Conservation (phyloP, 257 asterid species). For the Paulownia fortunei region DNA sequence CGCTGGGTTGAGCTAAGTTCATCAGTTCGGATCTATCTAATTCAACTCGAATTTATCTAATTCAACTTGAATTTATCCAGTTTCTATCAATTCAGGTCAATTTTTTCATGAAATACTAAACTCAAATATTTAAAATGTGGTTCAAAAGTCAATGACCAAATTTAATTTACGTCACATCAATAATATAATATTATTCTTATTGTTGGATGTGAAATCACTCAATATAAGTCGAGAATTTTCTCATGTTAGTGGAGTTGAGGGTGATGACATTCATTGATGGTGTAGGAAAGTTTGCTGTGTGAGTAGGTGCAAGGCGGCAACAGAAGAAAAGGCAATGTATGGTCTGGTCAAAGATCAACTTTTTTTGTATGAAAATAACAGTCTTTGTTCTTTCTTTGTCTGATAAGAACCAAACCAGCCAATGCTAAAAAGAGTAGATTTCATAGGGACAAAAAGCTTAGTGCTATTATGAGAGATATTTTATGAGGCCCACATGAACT, state of each 20-base stretch:
- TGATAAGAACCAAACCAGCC: not conserved
- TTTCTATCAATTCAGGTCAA: no score
- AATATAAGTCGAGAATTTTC: not conserved
- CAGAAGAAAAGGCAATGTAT: not conserved
- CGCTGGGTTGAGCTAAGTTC: no score
- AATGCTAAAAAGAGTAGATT: not conserved
- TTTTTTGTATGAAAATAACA: not conserved
- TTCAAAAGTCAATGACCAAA: no score
- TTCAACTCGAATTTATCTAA: no score
- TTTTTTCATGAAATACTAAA: no score
- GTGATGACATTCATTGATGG: not conserved
- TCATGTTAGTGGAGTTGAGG: not conserved
- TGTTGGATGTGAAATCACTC: not conserved
- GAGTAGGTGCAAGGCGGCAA: slow-evolving; percentile 51
- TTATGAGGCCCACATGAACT: slow-evolving; percentile 26
- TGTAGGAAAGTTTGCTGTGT: slow-evolving; percentile 25
- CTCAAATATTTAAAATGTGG: no score
- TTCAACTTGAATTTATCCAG: no score
- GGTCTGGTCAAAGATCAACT: slow-evolving; percentile 35
- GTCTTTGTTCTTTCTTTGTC: not conserved
- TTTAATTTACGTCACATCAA: no score
- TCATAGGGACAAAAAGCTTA: slow-evolving; percentile 21
- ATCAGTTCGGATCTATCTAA: no score
- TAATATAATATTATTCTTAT: no score
- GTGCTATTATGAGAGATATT: slow-evolving; percentile 16